Conservation (phyloP, 192 early-diverging fungal species). For the Gamsiella multidivaricata region DNA sequence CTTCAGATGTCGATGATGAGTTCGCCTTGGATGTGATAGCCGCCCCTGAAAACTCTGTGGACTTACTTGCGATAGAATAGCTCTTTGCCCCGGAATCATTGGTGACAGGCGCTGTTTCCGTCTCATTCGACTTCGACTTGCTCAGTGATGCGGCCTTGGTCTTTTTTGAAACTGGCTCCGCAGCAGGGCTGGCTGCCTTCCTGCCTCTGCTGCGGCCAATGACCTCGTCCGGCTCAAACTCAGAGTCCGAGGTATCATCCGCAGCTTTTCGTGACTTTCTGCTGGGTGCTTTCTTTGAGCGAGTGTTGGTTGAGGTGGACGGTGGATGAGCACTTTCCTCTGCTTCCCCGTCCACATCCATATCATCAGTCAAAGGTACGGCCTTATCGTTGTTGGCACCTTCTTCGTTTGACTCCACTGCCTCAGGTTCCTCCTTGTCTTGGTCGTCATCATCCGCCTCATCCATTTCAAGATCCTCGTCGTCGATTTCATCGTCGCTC, state of each 20-base stretch:
- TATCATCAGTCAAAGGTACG: too few relatives aligned
- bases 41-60: too few relatives aligned
- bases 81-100: too few relatives aligned
- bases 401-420: background rate
- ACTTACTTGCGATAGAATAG: too few relatives aligned
- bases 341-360: slow-evolving; percentile 2
- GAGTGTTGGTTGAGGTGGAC: too few relatives aligned
- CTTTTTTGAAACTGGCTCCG: slow-evolving; percentile 12
- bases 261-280: background rate
- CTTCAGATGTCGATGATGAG: background rate
- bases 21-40: too few relatives aligned
- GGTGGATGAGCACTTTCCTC: background rate
- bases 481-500: background rate
- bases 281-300: slow-evolving; percentile 2
- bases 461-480: background rate
- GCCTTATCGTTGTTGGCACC: background rate
- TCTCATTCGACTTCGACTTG: background rate
- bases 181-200: slow-evolving; percentile 6
- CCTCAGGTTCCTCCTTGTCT: slow-evolving; percentile 6
- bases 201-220: too few relatives aligned
- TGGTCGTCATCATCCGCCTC: slow-evolving; percentile 4
- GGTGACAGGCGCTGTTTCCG: background rate
- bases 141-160: background rate
- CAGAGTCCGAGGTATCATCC: slow-evolving; percentile 17
- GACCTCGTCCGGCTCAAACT: slow-evolving; percentile 24